Conservation (phyloP, 139 green algal genomes). For the Chlamydomonas schloesseri region DNA sequence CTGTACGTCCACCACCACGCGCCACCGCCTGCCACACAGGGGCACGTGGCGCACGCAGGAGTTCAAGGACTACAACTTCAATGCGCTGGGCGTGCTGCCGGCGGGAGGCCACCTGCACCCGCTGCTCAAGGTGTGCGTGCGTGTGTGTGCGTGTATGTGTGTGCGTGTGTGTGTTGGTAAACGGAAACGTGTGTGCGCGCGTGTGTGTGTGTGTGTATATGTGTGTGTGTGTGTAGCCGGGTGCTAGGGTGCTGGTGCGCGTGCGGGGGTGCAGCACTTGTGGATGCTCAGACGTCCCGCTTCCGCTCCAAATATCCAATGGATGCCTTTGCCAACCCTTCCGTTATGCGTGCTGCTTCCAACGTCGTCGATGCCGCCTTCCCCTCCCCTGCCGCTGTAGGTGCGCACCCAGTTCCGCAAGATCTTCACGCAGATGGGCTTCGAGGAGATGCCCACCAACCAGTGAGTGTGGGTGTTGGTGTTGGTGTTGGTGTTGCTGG, state of each 20-base stretch:
- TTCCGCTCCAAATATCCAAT: too few species aligned
- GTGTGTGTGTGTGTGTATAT: too few species aligned
- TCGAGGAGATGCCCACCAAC: slow-evolving; percentile 95
- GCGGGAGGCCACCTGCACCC: slow-evolving; percentile 93
- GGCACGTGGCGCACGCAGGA: slow-evolving; percentile 86
- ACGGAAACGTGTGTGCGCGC: too few species aligned
- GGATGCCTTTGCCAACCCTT: too few species aligned
- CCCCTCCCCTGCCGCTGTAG: slow-evolving; percentile 41
- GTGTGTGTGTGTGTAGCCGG: too few species aligned
- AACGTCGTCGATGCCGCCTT: neutral
- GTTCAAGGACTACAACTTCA: slow-evolving; percentile 99
- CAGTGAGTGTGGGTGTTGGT: slow-evolving; percentile 31
- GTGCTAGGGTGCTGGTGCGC: too few species aligned
- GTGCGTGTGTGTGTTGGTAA: too few species aligned
- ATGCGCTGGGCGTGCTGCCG: slow-evolving; percentile 81
- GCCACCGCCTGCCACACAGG: slow-evolving; percentile 38
- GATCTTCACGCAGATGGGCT: slow-evolving; percentile 96
- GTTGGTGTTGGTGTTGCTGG: too few species aligned
- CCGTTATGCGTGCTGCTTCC: too few species aligned
- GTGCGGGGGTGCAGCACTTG: too few species aligned
- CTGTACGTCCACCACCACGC: neutral
- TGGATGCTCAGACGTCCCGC: too few species aligned
- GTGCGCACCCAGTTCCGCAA: slow-evolving; percentile 93
- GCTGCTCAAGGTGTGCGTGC: slow-evolving; percentile 90
- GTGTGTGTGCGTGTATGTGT: neutral